Conservation (phyloP, 1,284 basidiomycete genomes). For the Leccinum solheimii region DNA sequence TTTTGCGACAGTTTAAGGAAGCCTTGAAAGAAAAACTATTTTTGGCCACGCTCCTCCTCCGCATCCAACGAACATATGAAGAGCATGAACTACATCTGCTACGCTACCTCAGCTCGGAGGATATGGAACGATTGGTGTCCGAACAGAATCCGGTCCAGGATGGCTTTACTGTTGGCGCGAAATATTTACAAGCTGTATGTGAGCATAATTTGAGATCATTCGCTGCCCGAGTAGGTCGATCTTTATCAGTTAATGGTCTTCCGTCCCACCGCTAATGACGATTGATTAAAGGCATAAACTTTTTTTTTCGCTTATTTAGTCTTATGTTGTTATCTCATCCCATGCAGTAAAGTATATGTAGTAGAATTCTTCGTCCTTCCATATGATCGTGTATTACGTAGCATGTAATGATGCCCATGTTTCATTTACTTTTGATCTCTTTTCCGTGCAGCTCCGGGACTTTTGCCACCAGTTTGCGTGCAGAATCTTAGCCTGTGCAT, state of each 20-base stretch:
- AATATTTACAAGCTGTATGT: neutral
- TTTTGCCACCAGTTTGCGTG: too few relatives aligned
- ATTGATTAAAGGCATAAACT: neutral
- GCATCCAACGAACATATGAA: neutral
- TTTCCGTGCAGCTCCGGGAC: too few relatives aligned
- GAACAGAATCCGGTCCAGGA: neutral
- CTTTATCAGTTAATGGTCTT: neutral
- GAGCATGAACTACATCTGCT: neutral
- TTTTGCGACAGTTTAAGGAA: neutral
- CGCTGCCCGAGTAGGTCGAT: neutral
- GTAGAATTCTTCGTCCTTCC: neutral
- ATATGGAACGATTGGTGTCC: neutral
- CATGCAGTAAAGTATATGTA: too few relatives aligned
- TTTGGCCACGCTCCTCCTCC: neutral
- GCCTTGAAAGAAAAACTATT: neutral
- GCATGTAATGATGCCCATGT: neutral
- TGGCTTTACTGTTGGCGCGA: neutral
- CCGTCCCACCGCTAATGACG: neutral
- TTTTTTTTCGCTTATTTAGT: neutral
- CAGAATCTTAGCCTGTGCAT: too few relatives aligned
- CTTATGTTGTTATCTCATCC: neutral
- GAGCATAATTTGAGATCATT: neutral
- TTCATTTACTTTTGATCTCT: neutral
- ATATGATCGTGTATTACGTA: neutral
- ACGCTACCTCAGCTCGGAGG: neutral